phyloP scores from a whole-genome alignment of 78 protist species.

The Chrysochromulina parva region DNA sequence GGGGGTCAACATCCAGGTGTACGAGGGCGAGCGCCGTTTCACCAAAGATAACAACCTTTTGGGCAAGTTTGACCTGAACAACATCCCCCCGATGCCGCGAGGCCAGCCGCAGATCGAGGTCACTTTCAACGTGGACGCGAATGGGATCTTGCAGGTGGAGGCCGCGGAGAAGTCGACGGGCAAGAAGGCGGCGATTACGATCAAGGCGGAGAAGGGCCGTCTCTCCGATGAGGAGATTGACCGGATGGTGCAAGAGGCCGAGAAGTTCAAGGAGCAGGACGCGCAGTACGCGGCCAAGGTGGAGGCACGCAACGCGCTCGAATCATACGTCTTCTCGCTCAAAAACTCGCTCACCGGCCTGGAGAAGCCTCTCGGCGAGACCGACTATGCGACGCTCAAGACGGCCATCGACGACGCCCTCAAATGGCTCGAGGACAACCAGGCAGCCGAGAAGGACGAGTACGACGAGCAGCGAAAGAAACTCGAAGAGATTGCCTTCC shows the following conservation, averaged over 20 bases:
- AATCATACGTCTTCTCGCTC: conserved; percentile 75
- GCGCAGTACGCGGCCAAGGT: conserved; percentile 63
- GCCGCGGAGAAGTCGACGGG: conserved; percentile 88
- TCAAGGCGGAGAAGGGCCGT: conserved; percentile 92
- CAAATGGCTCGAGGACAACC: conserved; percentile 91
- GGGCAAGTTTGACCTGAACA: conserved; percentile 92
- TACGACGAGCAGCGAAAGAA: conserved; percentile 85
- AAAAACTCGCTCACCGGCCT: conserved; percentile 54
- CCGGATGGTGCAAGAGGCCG: conserved; percentile 95
- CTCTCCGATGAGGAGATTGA: conserved; percentile 89
- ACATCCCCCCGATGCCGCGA: conserved; percentile 97
- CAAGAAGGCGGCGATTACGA: conserved; percentile 90
- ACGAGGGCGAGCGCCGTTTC: conserved; percentile 96
- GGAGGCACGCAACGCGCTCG: conserved; percentile 83
- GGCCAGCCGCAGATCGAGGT: conserved; percentile 98
- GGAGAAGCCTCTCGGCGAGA: conserved; percentile 13
- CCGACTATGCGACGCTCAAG: conserved; percentile 3
- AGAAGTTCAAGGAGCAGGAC: conserved; percentile 71
- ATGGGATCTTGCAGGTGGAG: conserved; percentile 92
- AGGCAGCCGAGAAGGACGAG: conserved; percentile 84
- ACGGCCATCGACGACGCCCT: conserved; percentile 69
- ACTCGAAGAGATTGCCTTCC: conserved; percentile 84
- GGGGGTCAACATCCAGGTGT: conserved; percentile 87
- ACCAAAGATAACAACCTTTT: conserved; percentile 93
- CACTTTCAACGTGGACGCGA: conserved; percentile 94